These are phyloP conservation scores for Hyphopichia homilentoma DNA, from an alignment of 805 yeast genomes.

Conservation along the genomic window DNA sequence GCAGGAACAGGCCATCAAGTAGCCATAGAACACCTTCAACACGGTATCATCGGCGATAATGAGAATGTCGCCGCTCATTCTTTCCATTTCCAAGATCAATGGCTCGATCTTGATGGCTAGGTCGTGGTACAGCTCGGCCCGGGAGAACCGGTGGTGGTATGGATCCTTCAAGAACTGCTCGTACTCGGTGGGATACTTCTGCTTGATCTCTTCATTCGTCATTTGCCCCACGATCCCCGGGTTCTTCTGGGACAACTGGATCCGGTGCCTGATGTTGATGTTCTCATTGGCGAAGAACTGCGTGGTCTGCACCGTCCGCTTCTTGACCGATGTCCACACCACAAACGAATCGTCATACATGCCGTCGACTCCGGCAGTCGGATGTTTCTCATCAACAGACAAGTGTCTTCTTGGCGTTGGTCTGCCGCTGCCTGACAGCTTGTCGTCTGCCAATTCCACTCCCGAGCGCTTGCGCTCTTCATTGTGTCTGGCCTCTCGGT, in stretches of 20 bases:
- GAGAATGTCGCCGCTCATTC: constrained; percentile 81
- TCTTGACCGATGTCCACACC: constrained; percentile 94
- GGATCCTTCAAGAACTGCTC: constrained; percentile 69
- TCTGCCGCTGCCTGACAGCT: constrained; percentile 2
- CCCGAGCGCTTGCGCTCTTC: constrained; percentile 32
- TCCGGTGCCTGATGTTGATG: constrained; percentile 65
- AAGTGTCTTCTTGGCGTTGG: constrained; percentile 5
- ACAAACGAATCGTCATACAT: constrained; percentile 59
- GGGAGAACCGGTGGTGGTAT: constrained; percentile 85
- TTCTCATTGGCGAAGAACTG: constrained; percentile 60
- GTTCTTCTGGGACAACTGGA: constrained; percentile 81
- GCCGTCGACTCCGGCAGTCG: constrained; percentile 53
- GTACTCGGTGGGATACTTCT: constrained; percentile 66
- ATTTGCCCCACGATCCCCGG: constrained; percentile 84
- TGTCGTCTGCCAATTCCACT: constrained; percentile 11
- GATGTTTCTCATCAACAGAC: constrained; percentile 38
- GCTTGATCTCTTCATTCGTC: constrained; percentile 54
- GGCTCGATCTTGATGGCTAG: constrained; percentile 94
- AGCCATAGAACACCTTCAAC: constrained; percentile 86
- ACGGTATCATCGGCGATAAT: constrained; percentile 93
- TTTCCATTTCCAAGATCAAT: constrained; percentile 86
- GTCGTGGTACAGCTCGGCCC: constrained; percentile 96
- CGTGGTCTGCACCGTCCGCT: constrained; percentile 79
- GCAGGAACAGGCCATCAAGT: constrained; percentile 88
- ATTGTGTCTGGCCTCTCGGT: too few relatives aligned